Percentiles rank a stretch among this genome's conserved stretches.
Evolutionary conservation across 129 eudicot genomes (phyloP).

Genomic region (Escallonia herrerae): DNA sequence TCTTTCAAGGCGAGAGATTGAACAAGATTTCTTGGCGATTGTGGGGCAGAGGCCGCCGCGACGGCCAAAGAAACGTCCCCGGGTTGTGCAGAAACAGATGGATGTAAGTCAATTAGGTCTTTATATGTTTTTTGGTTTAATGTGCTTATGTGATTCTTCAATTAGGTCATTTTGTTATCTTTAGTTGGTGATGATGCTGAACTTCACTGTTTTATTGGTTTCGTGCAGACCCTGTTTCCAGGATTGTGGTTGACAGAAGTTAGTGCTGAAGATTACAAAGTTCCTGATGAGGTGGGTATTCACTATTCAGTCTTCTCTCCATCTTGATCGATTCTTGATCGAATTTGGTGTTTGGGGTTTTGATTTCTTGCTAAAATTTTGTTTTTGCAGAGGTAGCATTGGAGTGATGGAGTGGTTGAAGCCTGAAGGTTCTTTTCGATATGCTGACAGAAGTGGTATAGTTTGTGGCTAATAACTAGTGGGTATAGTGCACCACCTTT

Average conservation of each 20-base stretch:
- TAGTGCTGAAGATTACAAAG: slow-evolving; percentile 59
- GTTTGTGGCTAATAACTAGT: slow-evolving; percentile 13
- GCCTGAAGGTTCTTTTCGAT: slow-evolving; percentile 1
- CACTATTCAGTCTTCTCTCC: not conserved
- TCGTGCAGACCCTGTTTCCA: slow-evolving; percentile 53
- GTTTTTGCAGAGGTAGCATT: slow-evolving; percentile 23
- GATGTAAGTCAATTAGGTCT: slow-evolving; percentile 42
- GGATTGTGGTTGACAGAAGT: slow-evolving; percentile 69
- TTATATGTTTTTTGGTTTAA: not conserved
- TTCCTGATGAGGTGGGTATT: slow-evolving; percentile 44
- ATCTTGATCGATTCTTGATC: not conserved
- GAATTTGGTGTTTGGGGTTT: not conserved
- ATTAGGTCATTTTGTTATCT: too few species aligned
- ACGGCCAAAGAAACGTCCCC: slow-evolving; percentile 63
- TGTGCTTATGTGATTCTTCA: not conserved
- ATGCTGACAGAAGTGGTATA: slow-evolving; percentile 21
- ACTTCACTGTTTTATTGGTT: slow-evolving; percentile 2
- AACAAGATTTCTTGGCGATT: slow-evolving; percentile 60
- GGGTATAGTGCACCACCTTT: slow-evolving; percentile 1
- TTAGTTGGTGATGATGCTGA: not conserved
- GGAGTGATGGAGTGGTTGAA: not conserved
- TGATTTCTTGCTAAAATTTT: not conserved
- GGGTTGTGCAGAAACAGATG: slow-evolving; percentile 45
- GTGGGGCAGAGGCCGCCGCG: slow-evolving; percentile 52
- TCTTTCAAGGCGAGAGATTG: slow-evolving; percentile 55